A percentile compares a stretch with the other conserved stretches of the same genome.
Conservation (phyloP, 2,329 filamentous ascomycete genomes). For the Colletotrichum plurivorum region DNA sequence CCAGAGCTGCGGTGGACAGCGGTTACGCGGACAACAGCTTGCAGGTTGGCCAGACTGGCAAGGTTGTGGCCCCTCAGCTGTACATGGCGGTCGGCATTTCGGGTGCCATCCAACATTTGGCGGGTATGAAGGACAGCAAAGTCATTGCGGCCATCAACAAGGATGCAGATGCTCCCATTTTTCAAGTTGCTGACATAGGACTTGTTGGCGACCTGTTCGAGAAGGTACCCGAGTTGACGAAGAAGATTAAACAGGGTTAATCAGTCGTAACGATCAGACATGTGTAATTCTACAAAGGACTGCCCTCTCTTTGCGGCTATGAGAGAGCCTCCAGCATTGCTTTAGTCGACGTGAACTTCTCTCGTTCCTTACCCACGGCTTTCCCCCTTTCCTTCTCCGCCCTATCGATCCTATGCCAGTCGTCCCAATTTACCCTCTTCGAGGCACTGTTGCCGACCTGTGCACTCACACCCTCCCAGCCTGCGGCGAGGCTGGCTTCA, state of each 20-base stretch:
- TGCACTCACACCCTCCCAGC: slow-evolving; percentile 83
- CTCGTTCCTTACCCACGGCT: slow-evolving; percentile 80
- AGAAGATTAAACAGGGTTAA: slow-evolving; percentile 80
- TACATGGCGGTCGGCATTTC: slow-evolving; percentile 97
- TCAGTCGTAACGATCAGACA: slow-evolving; percentile 8
- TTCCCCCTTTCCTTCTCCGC: slow-evolving; percentile 79
- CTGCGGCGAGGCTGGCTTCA: slow-evolving; percentile 52
- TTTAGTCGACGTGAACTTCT: slow-evolving; percentile 72
- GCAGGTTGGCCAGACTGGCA: slow-evolving; percentile 98
- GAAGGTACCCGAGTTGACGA: slow-evolving; percentile 93
- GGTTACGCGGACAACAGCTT: slow-evolving; percentile 98
- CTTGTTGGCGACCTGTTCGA: slow-evolving; percentile 96
- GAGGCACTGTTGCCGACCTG: slow-evolving; percentile 71
- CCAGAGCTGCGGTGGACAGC: slow-evolving; percentile 94
- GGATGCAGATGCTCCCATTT: slow-evolving; percentile 96
- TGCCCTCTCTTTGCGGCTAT: slow-evolving; percentile 52
- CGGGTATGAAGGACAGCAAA: slow-evolving; percentile 99
- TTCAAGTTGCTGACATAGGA: slow-evolving; percentile 97
- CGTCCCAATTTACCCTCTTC: slow-evolving; percentile 80
- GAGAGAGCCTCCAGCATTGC: slow-evolving; percentile 69
- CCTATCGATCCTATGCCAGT: slow-evolving; percentile 88
- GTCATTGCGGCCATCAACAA: slow-evolving; percentile 99
- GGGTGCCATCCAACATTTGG: slow-evolving; percentile 97
- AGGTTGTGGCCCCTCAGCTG: slow-evolving; percentile 96
- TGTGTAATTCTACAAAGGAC: slow-evolving; percentile 16